Conservation (phyloP, 2,329 filamentous ascomycete genomes). For the Botrytis byssoidea region DNA sequence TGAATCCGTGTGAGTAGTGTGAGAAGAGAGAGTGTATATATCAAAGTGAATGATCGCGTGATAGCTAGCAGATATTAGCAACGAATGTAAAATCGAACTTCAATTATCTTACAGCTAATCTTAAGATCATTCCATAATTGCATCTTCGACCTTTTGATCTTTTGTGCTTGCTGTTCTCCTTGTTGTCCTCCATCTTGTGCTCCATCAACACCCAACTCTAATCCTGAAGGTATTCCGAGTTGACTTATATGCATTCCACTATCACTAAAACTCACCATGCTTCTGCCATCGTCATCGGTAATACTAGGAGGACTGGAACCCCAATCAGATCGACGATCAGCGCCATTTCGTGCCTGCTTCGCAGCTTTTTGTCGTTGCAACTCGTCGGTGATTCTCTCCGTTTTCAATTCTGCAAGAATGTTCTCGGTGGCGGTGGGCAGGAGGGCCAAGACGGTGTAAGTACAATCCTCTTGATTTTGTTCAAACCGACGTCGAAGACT, state of each 20-base stretch:
- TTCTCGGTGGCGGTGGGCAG: conserved; percentile 89
- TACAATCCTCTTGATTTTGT: conserved; percentile 98
- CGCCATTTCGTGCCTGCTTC: conserved; percentile 59
- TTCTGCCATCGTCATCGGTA: conserved; percentile 79
- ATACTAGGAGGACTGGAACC: conserved; percentile 55
- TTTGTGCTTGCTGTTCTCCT: conserved; percentile 48
- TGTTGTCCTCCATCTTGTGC: conserved; percentile 46
- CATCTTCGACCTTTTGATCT: conserved; percentile 72
- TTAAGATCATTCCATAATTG: conserved; percentile 98
- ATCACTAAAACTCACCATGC: conserved; percentile 74
- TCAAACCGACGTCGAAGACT: conserved; percentile 95
- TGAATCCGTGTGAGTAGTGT: conserved; percentile 92
- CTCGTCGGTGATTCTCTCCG: conserved; percentile 89
- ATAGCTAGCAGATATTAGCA: conserved; percentile 59
- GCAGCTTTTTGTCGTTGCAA: conserved; percentile 89
- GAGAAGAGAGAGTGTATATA: conserved; percentile 87
- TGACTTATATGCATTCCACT: conserved; percentile 83
- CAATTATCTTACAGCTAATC: conserved; percentile 71
- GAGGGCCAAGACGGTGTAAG: conserved; percentile 93
- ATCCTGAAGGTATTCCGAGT: conserved; percentile 55
- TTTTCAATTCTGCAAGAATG: conserved; percentile 82
- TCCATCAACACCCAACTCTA: conserved; percentile 42
- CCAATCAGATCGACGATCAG: conserved; percentile 46
- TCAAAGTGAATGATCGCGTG: conserved; percentile 83
- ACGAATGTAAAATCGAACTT: conserved; percentile 24